A percentile compares a stretch with the other conserved stretches of the same genome.
Evolutionary conservation across 1,284 basidiomycete genomes (phyloP).

Genomic region (Baeospora myosura): DNA sequence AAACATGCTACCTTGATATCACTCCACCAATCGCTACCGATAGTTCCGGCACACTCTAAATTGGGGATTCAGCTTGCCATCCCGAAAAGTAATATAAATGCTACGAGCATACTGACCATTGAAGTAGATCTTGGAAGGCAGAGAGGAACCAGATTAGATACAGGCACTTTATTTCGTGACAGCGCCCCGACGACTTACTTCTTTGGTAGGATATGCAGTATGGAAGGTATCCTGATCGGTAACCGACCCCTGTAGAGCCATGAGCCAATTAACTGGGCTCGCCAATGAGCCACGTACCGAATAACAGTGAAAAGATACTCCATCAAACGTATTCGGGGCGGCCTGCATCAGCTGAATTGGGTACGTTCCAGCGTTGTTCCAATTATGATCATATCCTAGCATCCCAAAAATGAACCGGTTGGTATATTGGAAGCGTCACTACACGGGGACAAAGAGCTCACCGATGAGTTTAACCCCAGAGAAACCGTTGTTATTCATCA

Average conservation of each 20-base stretch:
- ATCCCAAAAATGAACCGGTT: too few species aligned
- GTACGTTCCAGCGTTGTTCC: conserved; percentile 23
- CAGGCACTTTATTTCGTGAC: too few species aligned
- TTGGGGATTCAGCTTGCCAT: conserved; percentile 14
- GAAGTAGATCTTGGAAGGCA: neutral
- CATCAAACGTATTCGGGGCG: conserved; percentile 24
- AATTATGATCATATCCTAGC: conserved; percentile 22
- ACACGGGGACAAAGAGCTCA: too few species aligned
- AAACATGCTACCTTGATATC: conserved; percentile 40
- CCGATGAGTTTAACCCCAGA: conserved; percentile 28
- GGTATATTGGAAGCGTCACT: too few species aligned
- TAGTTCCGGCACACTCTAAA: conserved; percentile 19
- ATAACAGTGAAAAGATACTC: conserved; percentile 32
- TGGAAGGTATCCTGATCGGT: conserved; percentile 20
- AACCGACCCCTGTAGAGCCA: conserved; percentile 14
- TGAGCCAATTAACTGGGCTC: neutral
- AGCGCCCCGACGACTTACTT: too few species aligned
- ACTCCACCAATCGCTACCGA: conserved; percentile 45
- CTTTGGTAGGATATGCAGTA: conserved; percentile 22
- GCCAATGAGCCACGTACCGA: conserved; percentile 4
- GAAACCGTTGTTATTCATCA: conserved; percentile 27
- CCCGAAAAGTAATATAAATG: neutral
- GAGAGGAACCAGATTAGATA: neutral
- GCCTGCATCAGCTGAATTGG: conserved; percentile 23
- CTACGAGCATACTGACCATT: neutral